These are phyloP conservation scores for Suhomyces ambrosiae DNA, from an alignment of 1,139 yeast species.

Conservation along the genomic window DNA sequence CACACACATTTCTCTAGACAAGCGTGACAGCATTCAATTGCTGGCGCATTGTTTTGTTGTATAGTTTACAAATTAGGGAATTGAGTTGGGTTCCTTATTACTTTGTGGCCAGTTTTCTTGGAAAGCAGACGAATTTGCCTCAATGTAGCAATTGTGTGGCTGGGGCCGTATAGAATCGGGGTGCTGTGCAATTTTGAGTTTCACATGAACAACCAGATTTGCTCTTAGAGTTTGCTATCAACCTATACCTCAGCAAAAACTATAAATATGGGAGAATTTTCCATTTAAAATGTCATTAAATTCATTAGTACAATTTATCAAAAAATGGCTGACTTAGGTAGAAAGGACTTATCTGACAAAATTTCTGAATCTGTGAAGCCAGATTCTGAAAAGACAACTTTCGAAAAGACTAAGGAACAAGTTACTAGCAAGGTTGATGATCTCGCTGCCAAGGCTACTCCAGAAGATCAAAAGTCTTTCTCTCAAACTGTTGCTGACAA, in stretches of 20 bases:
- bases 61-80: not conserved
- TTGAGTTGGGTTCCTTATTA: not conserved
- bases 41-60: not conserved
- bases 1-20: not conserved
- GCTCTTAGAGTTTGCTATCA: not conserved
- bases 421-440: slow-evolving; percentile 69
- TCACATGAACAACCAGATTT: not conserved
- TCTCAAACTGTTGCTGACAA: slow-evolving; percentile 66
- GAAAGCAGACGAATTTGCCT: not conserved
- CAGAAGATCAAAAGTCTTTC: slow-evolving; percentile 68
- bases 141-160: slow-evolving; percentile 3
- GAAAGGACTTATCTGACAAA: slow-evolving; percentile 76
- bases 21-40: not conserved
- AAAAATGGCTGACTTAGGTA: slow-evolving; percentile 72
- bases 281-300: not conserved
- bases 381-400: slow-evolving; percentile 63
- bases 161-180: too few species aligned
- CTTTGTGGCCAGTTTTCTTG: not conserved
- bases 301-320: not conserved
- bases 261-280: slow-evolving; percentile 3
- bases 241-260: not conserved
- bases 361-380: slow-evolving; percentile 70
- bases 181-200: too few species aligned
- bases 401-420: slow-evolving; percentile 70
- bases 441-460: slow-evolving; percentile 58